Percentiles rank a stretch among this genome's conserved stretches.
Conservation (phyloP, 305 asterid genomes). For the Lippia alba region DNA sequence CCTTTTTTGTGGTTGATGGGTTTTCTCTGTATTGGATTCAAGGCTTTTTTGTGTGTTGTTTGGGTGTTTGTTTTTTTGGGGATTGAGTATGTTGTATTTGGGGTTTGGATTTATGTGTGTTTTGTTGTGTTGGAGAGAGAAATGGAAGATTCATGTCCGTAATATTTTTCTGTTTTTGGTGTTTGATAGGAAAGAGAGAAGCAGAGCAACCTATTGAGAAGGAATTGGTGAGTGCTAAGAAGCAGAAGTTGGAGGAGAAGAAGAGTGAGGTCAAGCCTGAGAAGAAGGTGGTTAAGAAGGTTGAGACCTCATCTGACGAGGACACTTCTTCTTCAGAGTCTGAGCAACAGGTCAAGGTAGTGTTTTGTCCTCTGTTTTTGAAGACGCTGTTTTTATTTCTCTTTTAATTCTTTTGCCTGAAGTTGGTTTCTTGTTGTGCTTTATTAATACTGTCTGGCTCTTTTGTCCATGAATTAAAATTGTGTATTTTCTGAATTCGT, state of each 20-base stretch:
- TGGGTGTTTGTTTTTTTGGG: background rate
- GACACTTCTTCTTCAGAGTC: conserved; percentile 40
- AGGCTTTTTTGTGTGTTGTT: no score
- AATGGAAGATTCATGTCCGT: background rate
- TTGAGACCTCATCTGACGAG: conserved; percentile 32
- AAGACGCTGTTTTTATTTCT: no score
- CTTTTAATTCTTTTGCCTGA: background rate
- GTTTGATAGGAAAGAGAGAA: conserved; percentile 58
- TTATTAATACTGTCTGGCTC: background rate
- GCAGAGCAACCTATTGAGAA: conserved; percentile 49
- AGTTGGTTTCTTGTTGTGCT: background rate
- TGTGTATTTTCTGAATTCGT: background rate
- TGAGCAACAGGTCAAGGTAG: conserved; percentile 47
- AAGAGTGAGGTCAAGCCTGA: conserved; percentile 43
- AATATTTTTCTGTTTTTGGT: background rate
- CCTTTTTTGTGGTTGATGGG: background rate
- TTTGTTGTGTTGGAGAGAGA: background rate
- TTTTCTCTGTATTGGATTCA: background rate
- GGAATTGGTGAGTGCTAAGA: conserved; percentile 45
- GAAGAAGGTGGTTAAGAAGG: conserved; percentile 32
- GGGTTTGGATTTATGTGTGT: background rate
- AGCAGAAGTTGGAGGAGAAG: conserved; percentile 55
- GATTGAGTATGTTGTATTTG: background rate
- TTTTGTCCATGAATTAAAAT: background rate
- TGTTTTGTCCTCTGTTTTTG: background rate